Evolutionary conservation across 768 basidiomycete species (phyloP).

Genomic region (Phylloporus arenicola): DNA sequence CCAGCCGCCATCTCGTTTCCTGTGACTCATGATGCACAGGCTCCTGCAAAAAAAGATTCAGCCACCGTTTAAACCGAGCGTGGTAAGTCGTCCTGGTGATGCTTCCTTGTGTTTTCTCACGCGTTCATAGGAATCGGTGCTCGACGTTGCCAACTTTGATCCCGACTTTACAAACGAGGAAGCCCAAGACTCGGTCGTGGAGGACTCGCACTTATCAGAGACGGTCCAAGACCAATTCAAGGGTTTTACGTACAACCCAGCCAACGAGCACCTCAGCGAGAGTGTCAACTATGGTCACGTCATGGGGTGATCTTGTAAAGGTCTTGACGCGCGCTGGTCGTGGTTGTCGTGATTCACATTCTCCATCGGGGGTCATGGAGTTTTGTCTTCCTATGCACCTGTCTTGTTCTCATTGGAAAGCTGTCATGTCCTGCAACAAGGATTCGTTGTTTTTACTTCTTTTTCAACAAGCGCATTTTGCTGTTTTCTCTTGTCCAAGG

Average conservation of each 20-base stretch:
- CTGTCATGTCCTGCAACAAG: background rate
- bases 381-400: background rate
- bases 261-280: conserved; percentile 79
- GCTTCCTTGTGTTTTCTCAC: background rate
- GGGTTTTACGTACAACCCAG: conserved; percentile 85
- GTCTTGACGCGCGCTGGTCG: conserved; percentile 20
- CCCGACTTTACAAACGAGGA: conserved; percentile 96
- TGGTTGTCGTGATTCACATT: conserved; percentile 6
- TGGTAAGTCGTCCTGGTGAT: conserved; percentile 47
- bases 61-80: conserved; percentile 95
- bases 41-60: conserved; percentile 92
- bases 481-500: background rate
- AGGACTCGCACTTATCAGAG: conserved; percentile 86
- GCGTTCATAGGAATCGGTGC: conserved; percentile 66
- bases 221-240: conserved; percentile 96
- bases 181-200: conserved; percentile 92
- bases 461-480: background rate
- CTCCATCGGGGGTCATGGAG: conserved; percentile 1
- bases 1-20: background rate
- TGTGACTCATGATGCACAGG: conserved; percentile 30
- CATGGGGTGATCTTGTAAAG: conserved; percentile 23
- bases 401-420: background rate
- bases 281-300: conserved; percentile 59
- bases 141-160: conserved; percentile 96
- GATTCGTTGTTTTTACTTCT: background rate